These are phyloP conservation scores for Sodiomyces alkalinus DNA, from an alignment of 2,329 filamentous ascomycete genomes.

Conservation along the genomic window DNA sequence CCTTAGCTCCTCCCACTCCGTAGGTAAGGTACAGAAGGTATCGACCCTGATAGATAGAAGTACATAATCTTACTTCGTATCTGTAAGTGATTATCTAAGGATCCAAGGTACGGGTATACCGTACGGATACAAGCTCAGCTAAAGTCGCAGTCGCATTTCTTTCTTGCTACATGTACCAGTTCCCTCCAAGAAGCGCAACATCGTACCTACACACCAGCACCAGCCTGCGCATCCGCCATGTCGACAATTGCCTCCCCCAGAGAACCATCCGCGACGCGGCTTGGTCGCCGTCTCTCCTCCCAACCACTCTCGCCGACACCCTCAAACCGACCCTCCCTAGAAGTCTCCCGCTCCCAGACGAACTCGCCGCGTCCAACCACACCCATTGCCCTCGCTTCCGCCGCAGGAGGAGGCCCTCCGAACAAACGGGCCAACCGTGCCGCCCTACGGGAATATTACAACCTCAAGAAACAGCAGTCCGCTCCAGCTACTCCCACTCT, in stretches of 20 bases:
- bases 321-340: slow-evolving; percentile 61
- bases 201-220: neutral
- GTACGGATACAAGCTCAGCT: too few species aligned
- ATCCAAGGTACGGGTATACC: too few species aligned
- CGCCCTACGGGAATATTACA: slow-evolving; percentile 89
- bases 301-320: slow-evolving; percentile 49
- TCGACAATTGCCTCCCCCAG: slow-evolving; percentile 51
- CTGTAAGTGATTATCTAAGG: too few species aligned
- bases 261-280: slow-evolving; percentile 34
- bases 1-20: too few species aligned
- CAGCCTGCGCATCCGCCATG: too few species aligned
- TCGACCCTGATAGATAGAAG: too few species aligned
- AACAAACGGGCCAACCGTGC: slow-evolving; percentile 54
- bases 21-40: too few species aligned
- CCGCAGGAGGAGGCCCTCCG: slow-evolving; percentile 14
- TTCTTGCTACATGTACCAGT: too few species aligned
- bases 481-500: slow-evolving; percentile 21
- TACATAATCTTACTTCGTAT: too few species aligned
- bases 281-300: slow-evolving; percentile 41
- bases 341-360: slow-evolving; percentile 44
- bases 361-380: slow-evolving; percentile 33
- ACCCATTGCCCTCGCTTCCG: slow-evolving; percentile 12
- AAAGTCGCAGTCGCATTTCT: too few species aligned
- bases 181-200: too few species aligned
- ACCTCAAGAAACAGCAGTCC: slow-evolving; percentile 41